Base-by-base conservation (phyloP, 192 early-diverging fungal species). In the Umbelopsis ramanniana region DNA sequence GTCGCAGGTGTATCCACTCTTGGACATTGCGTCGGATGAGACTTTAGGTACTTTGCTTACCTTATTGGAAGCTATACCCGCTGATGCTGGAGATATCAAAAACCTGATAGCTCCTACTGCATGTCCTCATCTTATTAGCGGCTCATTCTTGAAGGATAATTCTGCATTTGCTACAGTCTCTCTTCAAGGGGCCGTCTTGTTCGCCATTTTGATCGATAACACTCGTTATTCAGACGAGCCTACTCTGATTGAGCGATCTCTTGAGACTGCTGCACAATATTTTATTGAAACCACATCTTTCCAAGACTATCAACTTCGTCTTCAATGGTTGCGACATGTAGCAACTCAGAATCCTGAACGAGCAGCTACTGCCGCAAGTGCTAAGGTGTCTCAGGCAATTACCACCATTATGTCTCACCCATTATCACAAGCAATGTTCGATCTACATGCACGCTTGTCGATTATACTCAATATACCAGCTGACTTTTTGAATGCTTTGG, bases 181-280 rank as follows among this genome's bases (percentile, higher is more conserved):
- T 6, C 52, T 87, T 22, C 86, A 89, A 66, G 84, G 87, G 46
- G 84, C 89, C 8, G 84, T 86, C 46, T 46, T 90, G 0, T 76
- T 85, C 67, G 72, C 82, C 33, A 43, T 87, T 7, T 52, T 87
- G 5, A 37, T 63, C 12, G 33, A 63, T 37, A 72, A 82, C 2
- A 54, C 71, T 50, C 67, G 73, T 70, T 69, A 70, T 26, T 45
- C 76, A 19, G 73, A 70, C 10, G 48, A 67, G 63, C 53, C 26
- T 6, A 23, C 63, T 33, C 38, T 45, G 40, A 24, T 21, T 26
- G 35, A 71, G 24, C 67, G 46, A 38, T 43, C 57, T 15, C 66
- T 87, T 21, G 68, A 74, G 8, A 67, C 81, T 24, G 81, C 84
- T 17, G 72, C 52, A 46, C 75, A 83, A 4, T 85, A 83, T 71